phyloP scores from a whole-genome alignment of 805 yeast genomes.

The Pichia exigua region DNA sequence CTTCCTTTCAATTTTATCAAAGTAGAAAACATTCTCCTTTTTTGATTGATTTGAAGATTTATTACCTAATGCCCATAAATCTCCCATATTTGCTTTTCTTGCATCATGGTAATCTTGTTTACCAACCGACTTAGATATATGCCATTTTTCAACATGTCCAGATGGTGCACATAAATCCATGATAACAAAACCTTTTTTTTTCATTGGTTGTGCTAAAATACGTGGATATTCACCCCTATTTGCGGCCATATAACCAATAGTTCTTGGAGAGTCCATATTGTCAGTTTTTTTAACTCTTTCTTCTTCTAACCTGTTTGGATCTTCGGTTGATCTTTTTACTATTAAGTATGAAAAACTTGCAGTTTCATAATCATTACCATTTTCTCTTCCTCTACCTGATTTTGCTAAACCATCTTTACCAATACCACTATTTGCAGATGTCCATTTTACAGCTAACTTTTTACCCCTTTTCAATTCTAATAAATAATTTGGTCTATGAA shows the following conservation, averaged over 20 bases:
- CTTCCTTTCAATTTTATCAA: slow-evolving; percentile 29
- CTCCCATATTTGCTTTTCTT: slow-evolving; percentile 76
- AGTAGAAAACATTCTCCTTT: slow-evolving; percentile 26
- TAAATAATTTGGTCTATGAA: slow-evolving; percentile 71
- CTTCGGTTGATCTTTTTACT: slow-evolving; percentile 49
- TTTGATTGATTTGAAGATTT: slow-evolving; percentile 39
- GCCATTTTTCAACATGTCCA: slow-evolving; percentile 83
- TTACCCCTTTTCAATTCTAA: slow-evolving; percentile 81
- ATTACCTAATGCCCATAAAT: slow-evolving; percentile 73
- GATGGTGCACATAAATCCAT: slow-evolving; percentile 72
- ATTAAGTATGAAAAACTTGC: slow-evolving; percentile 71
- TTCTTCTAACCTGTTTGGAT: slow-evolving; percentile 17
- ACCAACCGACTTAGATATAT: slow-evolving; percentile 69
- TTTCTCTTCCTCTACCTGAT: slow-evolving; percentile 73
- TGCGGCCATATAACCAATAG: slow-evolving; percentile 22
- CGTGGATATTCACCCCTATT: slow-evolving; percentile 56
- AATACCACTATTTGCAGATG: slow-evolving; percentile 42
- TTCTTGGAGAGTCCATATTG: slow-evolving; percentile 12
- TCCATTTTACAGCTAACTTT: slow-evolving; percentile 67
- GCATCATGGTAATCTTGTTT: slow-evolving; percentile 82
- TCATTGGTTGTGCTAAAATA: slow-evolving; percentile 60
- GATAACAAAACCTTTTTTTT: slow-evolving; percentile 74
- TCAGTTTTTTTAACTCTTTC: slow-evolving; percentile 12
- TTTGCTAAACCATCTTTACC: slow-evolving; percentile 41
- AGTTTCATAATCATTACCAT: slow-evolving; percentile 60